Evolutionary conservation across 2,329 filamentous ascomycete species (phyloP).

Genomic region (Claviceps sp.): DNA sequence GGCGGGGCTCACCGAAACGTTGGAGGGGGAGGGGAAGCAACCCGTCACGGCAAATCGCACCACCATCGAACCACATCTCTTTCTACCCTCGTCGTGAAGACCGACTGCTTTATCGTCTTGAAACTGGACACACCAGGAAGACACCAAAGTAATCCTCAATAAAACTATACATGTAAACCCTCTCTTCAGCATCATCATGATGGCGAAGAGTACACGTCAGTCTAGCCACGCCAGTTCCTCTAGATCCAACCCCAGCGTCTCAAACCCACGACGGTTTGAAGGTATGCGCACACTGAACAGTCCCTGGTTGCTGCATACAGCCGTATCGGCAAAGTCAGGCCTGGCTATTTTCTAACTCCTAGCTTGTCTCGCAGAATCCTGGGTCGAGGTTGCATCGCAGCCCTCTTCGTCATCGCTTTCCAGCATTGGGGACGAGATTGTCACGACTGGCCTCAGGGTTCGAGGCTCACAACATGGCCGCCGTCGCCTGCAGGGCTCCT

Average conservation of each 20-base stretch:
- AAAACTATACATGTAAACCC: no score
- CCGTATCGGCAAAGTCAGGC: not conserved
- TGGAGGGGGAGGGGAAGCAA: not conserved
- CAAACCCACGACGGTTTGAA: constrained; percentile 22
- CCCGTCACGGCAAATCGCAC: not conserved
- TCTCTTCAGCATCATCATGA: constrained; percentile 12
- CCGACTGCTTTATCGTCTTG: not conserved
- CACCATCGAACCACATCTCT: not conserved
- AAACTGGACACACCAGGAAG: not conserved
- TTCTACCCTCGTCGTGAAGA: not conserved
- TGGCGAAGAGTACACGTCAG: constrained; percentile 17
- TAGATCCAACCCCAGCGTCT: constrained; percentile 18
- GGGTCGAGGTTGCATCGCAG: constrained; percentile 87
- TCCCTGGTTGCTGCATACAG: not conserved
- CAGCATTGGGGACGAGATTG: constrained; percentile 74
- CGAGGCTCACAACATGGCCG: constrained; percentile 47
- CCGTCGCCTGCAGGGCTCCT: constrained; percentile 30
- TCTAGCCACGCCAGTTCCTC: constrained; percentile 13
- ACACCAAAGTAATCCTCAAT: not conserved
- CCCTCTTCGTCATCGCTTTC: constrained; percentile 89
- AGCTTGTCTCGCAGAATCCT: constrained; percentile 56
- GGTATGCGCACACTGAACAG: constrained; percentile 14
- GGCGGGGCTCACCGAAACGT: constrained; percentile 3
- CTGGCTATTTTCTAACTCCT: constrained; percentile 1
- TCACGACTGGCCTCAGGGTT: constrained; percentile 75